Conservation (phyloP, 176 grass and related monocot genomes). For the Hyparrhenia diplandra region DNA sequence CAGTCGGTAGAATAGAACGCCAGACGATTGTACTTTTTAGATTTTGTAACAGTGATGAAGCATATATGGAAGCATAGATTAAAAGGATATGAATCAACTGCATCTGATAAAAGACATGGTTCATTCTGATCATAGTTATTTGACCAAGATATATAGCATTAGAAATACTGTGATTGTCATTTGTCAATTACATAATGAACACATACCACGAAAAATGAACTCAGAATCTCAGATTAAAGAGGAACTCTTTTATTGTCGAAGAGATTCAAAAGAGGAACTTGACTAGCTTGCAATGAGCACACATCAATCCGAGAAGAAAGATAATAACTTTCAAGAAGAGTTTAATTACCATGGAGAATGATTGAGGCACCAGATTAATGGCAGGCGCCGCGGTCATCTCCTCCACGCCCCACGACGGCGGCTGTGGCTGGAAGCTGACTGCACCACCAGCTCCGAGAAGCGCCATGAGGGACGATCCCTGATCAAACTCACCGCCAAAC, state of each 20-base stretch:
- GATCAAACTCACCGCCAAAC: slow-evolving; percentile 32
- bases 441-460: slow-evolving; percentile 17
- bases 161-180: not conserved
- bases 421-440: slow-evolving; percentile 5
- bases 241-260: too few relatives aligned
- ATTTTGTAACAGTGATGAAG: not conserved
- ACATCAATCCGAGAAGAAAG: not conserved
- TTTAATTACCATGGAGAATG: slow-evolving; percentile 47
- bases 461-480: slow-evolving; percentile 34
- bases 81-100: not conserved
- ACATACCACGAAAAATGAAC: not conserved
- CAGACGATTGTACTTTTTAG: not conserved
- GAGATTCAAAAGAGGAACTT: not conserved
- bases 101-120: not conserved
- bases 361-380: slow-evolving; percentile 26
- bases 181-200: too few relatives aligned
- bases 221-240: too few relatives aligned
- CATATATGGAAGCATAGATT: not conserved
- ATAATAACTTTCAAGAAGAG: not conserved
- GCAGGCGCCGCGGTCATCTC: not conserved
- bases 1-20: not conserved
- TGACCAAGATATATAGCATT: too few relatives aligned
- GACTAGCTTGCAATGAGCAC: not conserved
- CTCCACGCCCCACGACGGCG: slow-evolving; percentile 20
- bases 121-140: not conserved